phyloP scores from a whole-genome alignment of 2,329 filamentous ascomycete species.

The Scorias spongiosa region DNA sequence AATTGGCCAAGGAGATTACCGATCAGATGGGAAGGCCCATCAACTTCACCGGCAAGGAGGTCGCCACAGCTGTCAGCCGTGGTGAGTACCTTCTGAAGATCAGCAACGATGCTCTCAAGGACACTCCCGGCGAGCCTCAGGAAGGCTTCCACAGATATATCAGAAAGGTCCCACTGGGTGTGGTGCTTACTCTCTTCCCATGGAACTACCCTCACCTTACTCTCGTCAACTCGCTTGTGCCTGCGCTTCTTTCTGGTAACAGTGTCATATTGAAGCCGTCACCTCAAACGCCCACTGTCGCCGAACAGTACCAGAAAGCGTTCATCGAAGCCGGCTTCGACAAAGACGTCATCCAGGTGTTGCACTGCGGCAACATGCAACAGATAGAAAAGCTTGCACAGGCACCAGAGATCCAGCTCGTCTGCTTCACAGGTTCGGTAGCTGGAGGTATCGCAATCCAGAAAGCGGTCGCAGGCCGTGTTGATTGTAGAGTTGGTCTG shows the following conservation, averaged over 20 bases:
- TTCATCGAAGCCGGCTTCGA: slow-evolving; percentile 73
- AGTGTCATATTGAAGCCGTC: slow-evolving; percentile 88
- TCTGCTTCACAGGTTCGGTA: slow-evolving; percentile 91
- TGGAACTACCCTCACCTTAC: slow-evolving; percentile 98
- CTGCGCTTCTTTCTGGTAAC: slow-evolving; percentile 81
- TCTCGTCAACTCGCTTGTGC: slow-evolving; percentile 80
- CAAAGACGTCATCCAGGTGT: slow-evolving; percentile 72
- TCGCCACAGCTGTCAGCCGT: slow-evolving; percentile 70
- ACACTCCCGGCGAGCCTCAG: slow-evolving; percentile 70
- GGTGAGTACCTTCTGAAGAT: slow-evolving; percentile 77
- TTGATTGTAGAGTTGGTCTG: slow-evolving; percentile 65
- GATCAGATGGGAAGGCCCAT: slow-evolving; percentile 94
- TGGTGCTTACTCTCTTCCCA: slow-evolving; percentile 77
- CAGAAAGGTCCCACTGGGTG: slow-evolving; percentile 73
- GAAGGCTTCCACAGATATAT: slow-evolving; percentile 84
- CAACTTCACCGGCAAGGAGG: slow-evolving; percentile 67
- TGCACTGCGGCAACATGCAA: slow-evolving; percentile 69
- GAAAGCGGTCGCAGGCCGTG: slow-evolving; percentile 65
- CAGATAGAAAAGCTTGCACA: slow-evolving; percentile 67
- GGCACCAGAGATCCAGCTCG: slow-evolving; percentile 58
- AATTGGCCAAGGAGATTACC: slow-evolving; percentile 69
- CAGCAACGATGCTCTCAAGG: slow-evolving; percentile 60
- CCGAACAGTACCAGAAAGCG: slow-evolving; percentile 62
- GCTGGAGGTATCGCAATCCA: slow-evolving; percentile 77
- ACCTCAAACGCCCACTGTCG: slow-evolving; percentile 85